A percentile compares a stretch with the other conserved stretches of the same genome.
These are phyloP conservation scores for Globisporangium splendens DNA, from an alignment of 352 stramenopile species.

Conservation along the genomic window DNA sequence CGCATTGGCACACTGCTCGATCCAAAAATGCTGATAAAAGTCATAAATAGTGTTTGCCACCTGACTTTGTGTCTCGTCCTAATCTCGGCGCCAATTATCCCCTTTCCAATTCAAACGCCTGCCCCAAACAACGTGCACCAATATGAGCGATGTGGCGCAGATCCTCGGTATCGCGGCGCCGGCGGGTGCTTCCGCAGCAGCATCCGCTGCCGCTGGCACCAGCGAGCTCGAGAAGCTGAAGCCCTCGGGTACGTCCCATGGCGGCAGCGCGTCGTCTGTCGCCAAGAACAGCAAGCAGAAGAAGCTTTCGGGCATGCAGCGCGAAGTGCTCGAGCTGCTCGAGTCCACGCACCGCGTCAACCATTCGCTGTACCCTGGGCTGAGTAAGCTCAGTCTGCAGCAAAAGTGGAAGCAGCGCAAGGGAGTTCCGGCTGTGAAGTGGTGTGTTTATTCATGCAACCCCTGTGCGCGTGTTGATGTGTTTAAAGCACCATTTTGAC, in stretches of 20 bases:
- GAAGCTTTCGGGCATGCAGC: slow-evolving; percentile 65
- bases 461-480: not conserved
- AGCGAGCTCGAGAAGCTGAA: slow-evolving; percentile 58
- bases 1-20: too few species aligned
- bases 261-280: slow-evolving; percentile 2
- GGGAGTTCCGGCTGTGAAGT: slow-evolving; percentile 45
- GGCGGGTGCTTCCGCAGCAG: slow-evolving; percentile 4
- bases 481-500: not conserved
- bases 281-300: slow-evolving; percentile 34
- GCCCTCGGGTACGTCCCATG: slow-evolving; percentile 21
- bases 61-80: too few species aligned
- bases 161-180: slow-evolving; percentile 49
- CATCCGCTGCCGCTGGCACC: slow-evolving; percentile 9
- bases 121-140: not conserved
- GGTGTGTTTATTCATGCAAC: slow-evolving; percentile 15
- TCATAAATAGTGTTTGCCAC: too few species aligned
- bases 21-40: too few species aligned
- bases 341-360: slow-evolving; percentile 58
- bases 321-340: slow-evolving; percentile 60
- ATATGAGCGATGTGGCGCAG: slow-evolving; percentile 71
- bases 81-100: too few species aligned
- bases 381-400: slow-evolving; percentile 54
- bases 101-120: too few species aligned
- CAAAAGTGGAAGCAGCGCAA: slow-evolving; percentile 60
- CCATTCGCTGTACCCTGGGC: slow-evolving; percentile 58